Evolutionary conservation across 805 yeast species (phyloP), one percentile per base, ranked within the genome.

Genomic region (Kregervanrija fluxuum): DNA sequence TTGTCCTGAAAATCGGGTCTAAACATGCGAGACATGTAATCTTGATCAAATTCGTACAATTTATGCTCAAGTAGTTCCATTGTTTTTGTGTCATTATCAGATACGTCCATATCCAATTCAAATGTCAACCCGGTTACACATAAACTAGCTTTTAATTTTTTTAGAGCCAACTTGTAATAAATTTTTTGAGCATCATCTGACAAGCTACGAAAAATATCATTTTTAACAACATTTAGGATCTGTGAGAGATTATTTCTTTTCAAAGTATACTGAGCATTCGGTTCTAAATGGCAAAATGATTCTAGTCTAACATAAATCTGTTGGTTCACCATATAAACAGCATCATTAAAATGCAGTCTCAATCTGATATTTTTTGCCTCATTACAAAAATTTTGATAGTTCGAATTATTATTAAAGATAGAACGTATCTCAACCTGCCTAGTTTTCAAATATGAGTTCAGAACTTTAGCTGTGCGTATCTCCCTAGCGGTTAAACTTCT

Each of bases 271-370:
- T 11, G n/a, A 4, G 30, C 10, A n/a, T 32, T n/a, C 2, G 14
- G 30, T 3, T 16, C 8, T 10, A n/a, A 10, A 22, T 30, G 15
- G 8, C 33, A 11, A 12, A 40, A 15, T 15, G 12, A 12, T 5
- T 22, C 13, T 11, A 44, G 11, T 15, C 16, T 33, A 1, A 14
- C 11, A 10, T 16, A 33, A n/a, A 44, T 16, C 11, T 12, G 17
- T 2, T 8, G 4, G 37, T 44, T 16, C 12, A 44, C 32, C 12
- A 34, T 34, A 30, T 11, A 37, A 8, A 37, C 37, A 14, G 44
- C 44, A 10, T 44, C 40, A 36, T 40, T 41, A 15, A 44, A 44
- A 28, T 28, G 31, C 13, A 45, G 16, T 16, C 38, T 44, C 30
- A 35, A 22, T 6, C 28, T 22, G 8, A 22, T 22, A 6, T 22